These are phyloP conservation scores for Ustilago vetiveriae DNA, from an alignment of 1,284 basidiomycete species.

Conservation along the genomic window DNA sequence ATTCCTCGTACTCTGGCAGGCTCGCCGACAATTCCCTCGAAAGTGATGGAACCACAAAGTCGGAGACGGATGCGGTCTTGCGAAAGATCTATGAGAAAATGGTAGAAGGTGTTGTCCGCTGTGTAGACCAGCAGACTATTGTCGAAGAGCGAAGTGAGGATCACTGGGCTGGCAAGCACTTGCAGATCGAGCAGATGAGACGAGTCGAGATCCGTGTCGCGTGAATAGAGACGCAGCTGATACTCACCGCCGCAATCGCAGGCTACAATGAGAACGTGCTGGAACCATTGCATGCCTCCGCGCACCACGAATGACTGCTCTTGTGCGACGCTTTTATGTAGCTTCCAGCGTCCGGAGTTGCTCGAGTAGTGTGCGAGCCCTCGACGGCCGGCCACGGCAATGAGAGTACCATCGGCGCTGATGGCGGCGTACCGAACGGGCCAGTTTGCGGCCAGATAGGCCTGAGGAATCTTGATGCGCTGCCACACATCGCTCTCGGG, in stretches of 20 bases:
- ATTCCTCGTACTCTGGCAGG: constrained; percentile 87
- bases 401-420: constrained; percentile 86
- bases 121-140: constrained; percentile 97
- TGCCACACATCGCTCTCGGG: constrained; percentile 89
- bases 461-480: constrained; percentile 78
- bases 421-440: constrained; percentile 92
- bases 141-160: constrained; percentile 79
- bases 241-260: constrained; percentile 69
- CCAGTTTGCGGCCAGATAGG: constrained; percentile 90
- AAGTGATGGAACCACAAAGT: constrained; percentile 92
- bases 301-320: constrained; percentile 87
- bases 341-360: constrained; percentile 92
- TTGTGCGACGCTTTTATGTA: constrained; percentile 83
- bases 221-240: constrained; percentile 86
- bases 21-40: constrained; percentile 86
- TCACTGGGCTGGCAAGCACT: constrained; percentile 73
- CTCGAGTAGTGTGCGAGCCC: constrained; percentile 94
- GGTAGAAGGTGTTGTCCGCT: constrained; percentile 91
- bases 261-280: constrained; percentile 91
- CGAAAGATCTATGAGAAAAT: constrained; percentile 90
- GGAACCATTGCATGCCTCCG: constrained; percentile 95
- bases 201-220: constrained; percentile 88
- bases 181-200: constrained; percentile 86
- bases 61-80: constrained; percentile 81
- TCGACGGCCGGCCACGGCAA: constrained; percentile 90